Conservation (phyloP, 805 yeast species). For the Hanseniaspora taiwanica region DNA sequence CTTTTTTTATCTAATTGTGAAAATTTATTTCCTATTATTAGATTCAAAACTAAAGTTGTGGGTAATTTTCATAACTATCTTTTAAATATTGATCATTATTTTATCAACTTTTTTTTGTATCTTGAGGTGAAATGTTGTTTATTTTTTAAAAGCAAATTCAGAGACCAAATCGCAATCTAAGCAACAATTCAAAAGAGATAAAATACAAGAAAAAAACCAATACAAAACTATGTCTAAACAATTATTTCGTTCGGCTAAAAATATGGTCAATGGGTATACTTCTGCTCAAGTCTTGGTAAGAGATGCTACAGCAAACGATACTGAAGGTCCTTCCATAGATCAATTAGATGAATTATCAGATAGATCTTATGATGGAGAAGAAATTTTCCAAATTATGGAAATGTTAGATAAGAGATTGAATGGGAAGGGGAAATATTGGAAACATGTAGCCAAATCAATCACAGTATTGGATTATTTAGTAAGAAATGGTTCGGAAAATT, state of each 20-base stretch:
- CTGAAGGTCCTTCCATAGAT: conserved; percentile 66
- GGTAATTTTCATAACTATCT: too few relatives aligned
- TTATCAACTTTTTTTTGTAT: too few relatives aligned
- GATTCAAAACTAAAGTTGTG: too few relatives aligned
- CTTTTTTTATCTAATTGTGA: too few relatives aligned
- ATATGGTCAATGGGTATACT: conserved; percentile 67
- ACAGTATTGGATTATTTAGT: conserved; percentile 82
- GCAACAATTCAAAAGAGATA: background rate
- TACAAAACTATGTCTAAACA: conserved; percentile 49
- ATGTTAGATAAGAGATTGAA: conserved; percentile 84
- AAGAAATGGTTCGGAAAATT: conserved; percentile 74
- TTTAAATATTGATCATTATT: too few relatives aligned
- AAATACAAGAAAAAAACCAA: background rate
- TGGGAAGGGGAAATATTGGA: conserved; percentile 95
- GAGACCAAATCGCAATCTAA: background rate
- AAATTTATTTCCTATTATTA: too few relatives aligned
- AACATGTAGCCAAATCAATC: conserved; percentile 85
- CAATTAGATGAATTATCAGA: conserved; percentile 78
- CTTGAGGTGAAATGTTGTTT: too few relatives aligned
- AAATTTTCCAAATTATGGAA: conserved; percentile 83
- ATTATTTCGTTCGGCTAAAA: conserved; percentile 72
- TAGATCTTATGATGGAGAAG: conserved; percentile 56
- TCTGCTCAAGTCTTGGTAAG: conserved; percentile 77
- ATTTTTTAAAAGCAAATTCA: background rate
- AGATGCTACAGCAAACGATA: conserved; percentile 83